Evolutionary conservation across 129 eudicot species (phyloP).

Genomic region (Flaveria sonorensis): DNA sequence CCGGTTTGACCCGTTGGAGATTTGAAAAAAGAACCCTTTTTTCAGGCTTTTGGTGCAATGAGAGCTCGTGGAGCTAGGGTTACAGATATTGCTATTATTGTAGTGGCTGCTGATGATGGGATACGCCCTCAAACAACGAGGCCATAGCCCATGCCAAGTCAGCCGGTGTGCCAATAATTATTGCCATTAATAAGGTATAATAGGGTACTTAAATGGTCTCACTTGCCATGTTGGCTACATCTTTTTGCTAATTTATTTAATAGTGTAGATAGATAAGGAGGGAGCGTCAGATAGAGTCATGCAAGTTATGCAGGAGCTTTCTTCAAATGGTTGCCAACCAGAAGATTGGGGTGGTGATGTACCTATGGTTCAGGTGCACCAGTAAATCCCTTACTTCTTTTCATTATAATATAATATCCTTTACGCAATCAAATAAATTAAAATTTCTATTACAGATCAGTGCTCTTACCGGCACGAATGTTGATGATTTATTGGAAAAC

Average conservation of each 20-base stretch:
- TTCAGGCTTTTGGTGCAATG: constrained; percentile 99
- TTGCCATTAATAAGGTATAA: constrained; percentile 84
- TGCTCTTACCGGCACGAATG: constrained; percentile 86
- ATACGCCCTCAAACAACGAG: constrained; percentile 92
- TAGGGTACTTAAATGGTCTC: constrained; percentile 1
- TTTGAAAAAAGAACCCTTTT: background rate
- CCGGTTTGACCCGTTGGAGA: background rate
- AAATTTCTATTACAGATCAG: constrained; percentile 60
- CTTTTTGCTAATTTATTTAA: background rate
- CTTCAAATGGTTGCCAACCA: constrained; percentile 77
- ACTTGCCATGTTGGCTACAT: background rate
- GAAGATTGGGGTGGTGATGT: constrained; percentile 99
- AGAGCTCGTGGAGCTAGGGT: constrained; percentile 99
- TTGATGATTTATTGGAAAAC: constrained; percentile 87
- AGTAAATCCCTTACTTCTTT: constrained; percentile 23
- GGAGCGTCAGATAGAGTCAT: constrained; percentile 91
- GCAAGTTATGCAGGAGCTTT: constrained; percentile 96
- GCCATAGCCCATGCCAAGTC: constrained; percentile 99
- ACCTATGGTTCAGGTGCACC: constrained; percentile 85
- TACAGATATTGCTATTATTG: constrained; percentile 94
- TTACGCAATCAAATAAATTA: background rate
- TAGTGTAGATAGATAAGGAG: constrained; percentile 79
- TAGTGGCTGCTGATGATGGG: constrained; percentile 99
- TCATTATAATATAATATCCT: background rate
- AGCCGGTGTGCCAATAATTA: constrained; percentile 92